Conservation (phyloP, 345 rosid genomes). For the Carallia pectinifolia region DNA sequence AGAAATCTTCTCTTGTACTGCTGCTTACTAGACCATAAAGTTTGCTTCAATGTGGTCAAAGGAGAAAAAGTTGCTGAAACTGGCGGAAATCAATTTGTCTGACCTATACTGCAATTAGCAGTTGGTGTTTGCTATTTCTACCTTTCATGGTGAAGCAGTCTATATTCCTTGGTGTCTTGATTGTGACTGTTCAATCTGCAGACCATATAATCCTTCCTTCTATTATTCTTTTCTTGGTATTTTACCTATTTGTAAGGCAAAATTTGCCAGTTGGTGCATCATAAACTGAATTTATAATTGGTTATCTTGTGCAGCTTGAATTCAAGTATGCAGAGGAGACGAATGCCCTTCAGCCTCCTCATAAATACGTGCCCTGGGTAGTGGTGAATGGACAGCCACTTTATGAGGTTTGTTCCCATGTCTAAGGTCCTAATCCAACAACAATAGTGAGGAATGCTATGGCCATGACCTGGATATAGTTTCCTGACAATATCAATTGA, state of each 20-base stretch:
- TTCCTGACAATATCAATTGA: too few relatives aligned
- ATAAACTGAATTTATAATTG: neutral
- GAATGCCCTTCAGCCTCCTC: conserved; percentile 77
- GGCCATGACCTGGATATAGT: too few relatives aligned
- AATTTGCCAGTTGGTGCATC: neutral
- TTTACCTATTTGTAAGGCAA: neutral
- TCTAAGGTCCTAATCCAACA: too few relatives aligned
- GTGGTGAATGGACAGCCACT: conserved; percentile 92
- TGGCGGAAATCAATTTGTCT: too few relatives aligned
- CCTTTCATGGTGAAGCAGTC: neutral
- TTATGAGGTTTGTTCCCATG: conserved; percentile 57
- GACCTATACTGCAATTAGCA: too few relatives aligned
- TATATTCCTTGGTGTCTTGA: neutral
- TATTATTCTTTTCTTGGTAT: neutral
- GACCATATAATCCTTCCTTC: neutral
- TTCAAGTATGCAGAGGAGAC: conserved; percentile 82
- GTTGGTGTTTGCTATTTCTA: neutral
- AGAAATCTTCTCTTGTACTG: too few relatives aligned
- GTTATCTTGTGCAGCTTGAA: conserved; percentile 62
- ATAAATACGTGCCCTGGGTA: conserved; percentile 90
- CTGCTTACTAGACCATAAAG: too few relatives aligned
- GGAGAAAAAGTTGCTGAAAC: too few relatives aligned
- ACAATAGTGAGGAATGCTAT: too few relatives aligned
- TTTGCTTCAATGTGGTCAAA: too few relatives aligned
- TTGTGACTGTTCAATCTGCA: neutral